Base-by-base conservation (phyloP, 306 rosid genomes). In the Coriaria nepalensis region DNA sequence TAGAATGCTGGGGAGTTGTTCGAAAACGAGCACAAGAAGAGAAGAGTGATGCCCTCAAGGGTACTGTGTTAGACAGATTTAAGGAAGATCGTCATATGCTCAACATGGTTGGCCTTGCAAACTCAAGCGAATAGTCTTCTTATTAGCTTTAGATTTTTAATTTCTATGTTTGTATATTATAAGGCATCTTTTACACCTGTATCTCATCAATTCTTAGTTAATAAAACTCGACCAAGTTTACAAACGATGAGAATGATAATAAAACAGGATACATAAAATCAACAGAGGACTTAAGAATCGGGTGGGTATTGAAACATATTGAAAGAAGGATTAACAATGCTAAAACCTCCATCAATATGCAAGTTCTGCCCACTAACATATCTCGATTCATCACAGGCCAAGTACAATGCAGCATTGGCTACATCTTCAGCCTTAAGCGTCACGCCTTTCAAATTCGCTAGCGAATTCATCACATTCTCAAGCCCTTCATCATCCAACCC, bases 1-100 rank as follows among this genome's bases (percentile, higher is more conserved):
- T 90, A 64, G 97, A 90, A 60, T 81, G 97, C 73, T 88, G 95
- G 95, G 83, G 97, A 61, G 83, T 83, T 37, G 71, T 68, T 9
- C 57, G 55, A 38, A 76, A 59, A 57, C 47, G 50, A 14, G 71
- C 45, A 40, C 79, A 51, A 33, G 33, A 79, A 50, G 74, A 50
- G 59, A 72, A 57, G 62, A 63, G 67, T 11, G 76, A 48, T 14
- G 62, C 61, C 0, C 49, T 40, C 2, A 84, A 74, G 61, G 74
- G 78, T 6, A 68, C 50, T 34, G 40, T 90, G 40, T 69, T 90
- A 8, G 95, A 84, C 37, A 76, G 97, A 63, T 81, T 72, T 52
- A 84, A 90, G 79, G 95, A 90, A 54, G 97, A 84, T 49, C 75
- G 85, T 15, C 61, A 73, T 50, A 66, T 77, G 80, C 80, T 77